Evolutionary conservation across 1,139 yeast species (phyloP).

Genomic region (Pichia sp.): DNA sequence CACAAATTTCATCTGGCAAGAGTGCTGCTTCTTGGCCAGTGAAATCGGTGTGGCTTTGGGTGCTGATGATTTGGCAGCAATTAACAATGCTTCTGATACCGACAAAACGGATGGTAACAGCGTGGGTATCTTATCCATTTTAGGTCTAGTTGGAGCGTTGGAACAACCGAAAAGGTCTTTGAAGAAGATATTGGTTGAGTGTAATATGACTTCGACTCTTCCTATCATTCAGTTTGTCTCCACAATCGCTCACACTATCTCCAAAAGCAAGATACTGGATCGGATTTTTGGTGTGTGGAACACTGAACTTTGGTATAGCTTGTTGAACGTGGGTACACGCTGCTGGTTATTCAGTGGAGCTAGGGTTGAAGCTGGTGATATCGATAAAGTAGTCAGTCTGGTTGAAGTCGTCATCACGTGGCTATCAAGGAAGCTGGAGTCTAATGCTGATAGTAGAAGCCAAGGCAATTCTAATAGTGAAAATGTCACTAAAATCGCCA

Average conservation of each 20-base stretch:
- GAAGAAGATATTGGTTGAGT: constrained; percentile 56
- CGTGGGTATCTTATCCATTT: constrained; percentile 7
- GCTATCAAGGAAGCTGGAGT: constrained; percentile 28
- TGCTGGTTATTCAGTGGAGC: constrained; percentile 20
- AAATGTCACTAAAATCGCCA: neutral
- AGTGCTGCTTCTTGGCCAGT: constrained; percentile 3
- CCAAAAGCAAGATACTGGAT: neutral
- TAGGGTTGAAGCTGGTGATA: constrained; percentile 10
- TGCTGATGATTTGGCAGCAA: neutral
- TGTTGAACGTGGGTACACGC: constrained; percentile 15
- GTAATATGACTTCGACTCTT: constrained; percentile 42
- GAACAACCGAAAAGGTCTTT: constrained; percentile 54
- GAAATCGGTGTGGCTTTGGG: constrained; percentile 15
- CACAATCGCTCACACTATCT: constrained; percentile 1
- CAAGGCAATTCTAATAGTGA: constrained; percentile 35
- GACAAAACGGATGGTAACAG: neutral
- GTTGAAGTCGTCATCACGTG: constrained; percentile 12
- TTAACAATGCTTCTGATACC: neutral
- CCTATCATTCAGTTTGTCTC: constrained; percentile 33
- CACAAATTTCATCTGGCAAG: constrained; percentile 10
- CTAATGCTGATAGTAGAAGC: neutral
- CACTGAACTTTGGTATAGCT: constrained; percentile 15
- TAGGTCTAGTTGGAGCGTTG: constrained; percentile 36
- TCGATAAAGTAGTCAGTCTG: constrained; percentile 11
- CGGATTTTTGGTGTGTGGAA: constrained; percentile 19